Percentiles rank a stretch among this genome's conserved stretches.
Conservation (phyloP, 179 eudicot species). For the Spergularia azorica region DNA sequence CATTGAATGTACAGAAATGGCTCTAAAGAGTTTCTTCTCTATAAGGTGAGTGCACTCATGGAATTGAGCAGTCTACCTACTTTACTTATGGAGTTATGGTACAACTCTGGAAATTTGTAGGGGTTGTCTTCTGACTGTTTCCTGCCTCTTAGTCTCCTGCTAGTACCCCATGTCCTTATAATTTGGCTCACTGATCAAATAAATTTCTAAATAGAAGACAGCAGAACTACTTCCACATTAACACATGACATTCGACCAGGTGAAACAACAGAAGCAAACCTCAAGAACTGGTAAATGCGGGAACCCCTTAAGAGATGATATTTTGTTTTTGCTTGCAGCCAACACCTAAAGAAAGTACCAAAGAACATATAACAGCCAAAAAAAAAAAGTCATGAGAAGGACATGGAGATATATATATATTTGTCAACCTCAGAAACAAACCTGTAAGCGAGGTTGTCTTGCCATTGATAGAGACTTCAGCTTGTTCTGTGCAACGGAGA, state of each 20-base stretch:
- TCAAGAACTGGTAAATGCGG: conserved; percentile 89
- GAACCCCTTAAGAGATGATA: conserved; percentile 87
- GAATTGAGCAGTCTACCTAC: background rate
- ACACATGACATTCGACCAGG: background rate
- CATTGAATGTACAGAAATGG: too few relatives aligned
- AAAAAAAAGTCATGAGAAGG: background rate
- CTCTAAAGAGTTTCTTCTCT: background rate
- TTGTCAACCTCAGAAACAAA: conserved; percentile 29
- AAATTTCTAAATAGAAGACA: background rate
- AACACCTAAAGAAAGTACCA: conserved; percentile 55
- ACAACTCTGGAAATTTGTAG: background rate
- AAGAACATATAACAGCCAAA: background rate
- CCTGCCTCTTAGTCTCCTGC: background rate
- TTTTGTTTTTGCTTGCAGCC: conserved; percentile 97
- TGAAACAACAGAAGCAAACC: conserved; percentile 47
- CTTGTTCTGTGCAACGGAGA: conserved; percentile 95
- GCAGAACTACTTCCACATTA: background rate
- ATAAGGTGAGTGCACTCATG: conserved; percentile 4
- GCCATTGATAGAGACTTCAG: conserved; percentile 95
- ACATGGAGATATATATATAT: conserved; percentile 14
- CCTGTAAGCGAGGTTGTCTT: conserved; percentile 98
- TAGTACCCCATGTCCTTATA: conserved; percentile 2
- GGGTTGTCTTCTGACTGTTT: background rate
- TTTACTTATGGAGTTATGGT: conserved; percentile 3
- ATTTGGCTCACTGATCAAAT: background rate